phyloP scores from a whole-genome alignment of 768 basidiomycete species.

The Heimioporus sp. region DNA sequence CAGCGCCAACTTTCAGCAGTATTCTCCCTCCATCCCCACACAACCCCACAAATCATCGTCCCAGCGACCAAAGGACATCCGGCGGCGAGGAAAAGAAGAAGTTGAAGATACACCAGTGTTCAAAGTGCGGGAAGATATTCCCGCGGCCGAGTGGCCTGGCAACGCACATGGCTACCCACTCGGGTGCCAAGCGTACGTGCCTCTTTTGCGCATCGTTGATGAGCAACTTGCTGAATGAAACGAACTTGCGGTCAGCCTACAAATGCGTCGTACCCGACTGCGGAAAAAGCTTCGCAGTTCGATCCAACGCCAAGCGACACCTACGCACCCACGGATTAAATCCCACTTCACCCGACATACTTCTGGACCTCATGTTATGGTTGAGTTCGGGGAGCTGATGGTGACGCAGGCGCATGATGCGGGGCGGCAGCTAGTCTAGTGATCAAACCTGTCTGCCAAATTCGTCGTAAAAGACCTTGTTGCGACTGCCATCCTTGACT shows the following conservation, averaged over 20 bases:
- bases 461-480: too few relatives aligned
- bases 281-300: constrained; percentile 67
- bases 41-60: constrained; percentile 1
- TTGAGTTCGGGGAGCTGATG: constrained; percentile 46
- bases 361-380: constrained; percentile 31
- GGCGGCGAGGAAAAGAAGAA: constrained; percentile 29
- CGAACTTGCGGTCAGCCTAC: constrained; percentile 13
- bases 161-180: constrained; percentile 54
- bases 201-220: neutral
- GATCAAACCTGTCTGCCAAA: too few relatives aligned
- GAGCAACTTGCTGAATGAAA: constrained; percentile 10
- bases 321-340: constrained; percentile 69
- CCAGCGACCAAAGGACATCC: constrained; percentile 10
- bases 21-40: constrained; percentile 8
- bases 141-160: constrained; percentile 50
- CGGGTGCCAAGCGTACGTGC: constrained; percentile 47
- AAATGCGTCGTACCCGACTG: constrained; percentile 61
- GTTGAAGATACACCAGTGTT: constrained; percentile 50
- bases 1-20: neutral
- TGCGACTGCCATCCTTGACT: too few relatives aligned
- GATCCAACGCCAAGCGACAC: constrained; percentile 80
- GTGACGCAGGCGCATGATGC: constrained; percentile 42
- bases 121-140: constrained; percentile 43
- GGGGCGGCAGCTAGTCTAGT: constrained; percentile 36
- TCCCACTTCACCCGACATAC: constrained; percentile 18